Evolutionary conservation across 495 filamentous ascomycete species (phyloP), one percentile per base, ranked within the genome.

Genomic region (Podospora anserina): DNA sequence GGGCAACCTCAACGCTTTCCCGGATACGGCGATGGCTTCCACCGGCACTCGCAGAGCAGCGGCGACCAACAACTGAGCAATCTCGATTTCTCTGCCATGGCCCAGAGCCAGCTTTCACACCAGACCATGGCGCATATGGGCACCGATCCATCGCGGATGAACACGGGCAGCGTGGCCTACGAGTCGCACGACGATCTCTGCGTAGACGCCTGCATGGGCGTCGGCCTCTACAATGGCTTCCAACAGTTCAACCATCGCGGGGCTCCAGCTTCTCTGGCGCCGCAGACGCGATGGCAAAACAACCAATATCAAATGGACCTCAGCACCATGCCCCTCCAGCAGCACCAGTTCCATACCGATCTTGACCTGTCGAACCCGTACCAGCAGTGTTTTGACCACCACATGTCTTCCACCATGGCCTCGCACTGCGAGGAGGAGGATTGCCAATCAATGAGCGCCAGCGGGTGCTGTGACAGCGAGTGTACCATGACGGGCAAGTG

Each of bases 121-220:
- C 32, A 2, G 15, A 30, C 20, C 66, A 71, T 39, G 53, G 28
- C n/a, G 54, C 66, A 18, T 18, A 44, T 28, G 26, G 32, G 23
- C 30, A 39, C 39, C 5, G 39, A 71, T 53, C 19, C 53, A 34
- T 27, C 71, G 5, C 61, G 69, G 23, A 13, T 70, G 19, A 44
- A 69, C 55, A 64, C 56, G 34, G 63, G 28, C 19, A 54, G 26
- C 64, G 28, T 60, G 39, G 64, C 68, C 19, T 70, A 73, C 27
- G 70, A 71, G 53, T 80, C 79, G 39, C 80, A 82, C 70, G 80
- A 82, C 63, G 80, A 82, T 66, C 69, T 77, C n/a, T 82, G 80
- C 55, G 60, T 81, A 32, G 78, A 80, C 61, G 72, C 74, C 53
- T 82, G 79, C 74, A 66, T 72, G 57, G 73, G 71, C 28, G 71